phyloP scores from a whole-genome alignment of 306 rosid genomes.

The Cajanus cajan region DNA sequence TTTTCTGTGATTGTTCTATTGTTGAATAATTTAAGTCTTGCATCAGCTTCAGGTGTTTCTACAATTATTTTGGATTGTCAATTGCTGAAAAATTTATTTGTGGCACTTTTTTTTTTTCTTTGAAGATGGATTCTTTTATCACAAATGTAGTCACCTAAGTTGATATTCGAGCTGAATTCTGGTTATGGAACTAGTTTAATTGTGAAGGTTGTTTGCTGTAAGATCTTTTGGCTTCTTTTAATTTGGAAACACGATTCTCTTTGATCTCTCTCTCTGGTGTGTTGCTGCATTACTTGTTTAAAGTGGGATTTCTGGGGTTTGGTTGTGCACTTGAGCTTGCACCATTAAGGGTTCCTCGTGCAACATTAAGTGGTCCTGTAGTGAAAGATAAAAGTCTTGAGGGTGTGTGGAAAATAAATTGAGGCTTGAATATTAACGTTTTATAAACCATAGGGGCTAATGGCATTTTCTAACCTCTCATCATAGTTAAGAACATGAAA shows the following conservation, averaged over 20 bases:
- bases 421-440: not conserved
- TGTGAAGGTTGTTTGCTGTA: not conserved
- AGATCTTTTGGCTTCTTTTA: not conserved
- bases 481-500: not conserved
- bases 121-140: not conserved
- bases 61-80: not conserved
- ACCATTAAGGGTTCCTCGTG: not conserved
- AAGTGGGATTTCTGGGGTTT: not conserved
- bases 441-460: not conserved
- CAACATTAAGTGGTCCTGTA: not conserved
- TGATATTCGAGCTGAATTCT: not conserved
- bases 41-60: not conserved
- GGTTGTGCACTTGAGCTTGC: not conserved
- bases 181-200: not conserved
- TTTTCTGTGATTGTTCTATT: constrained; percentile 8
- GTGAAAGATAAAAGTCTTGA: not conserved
- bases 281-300: not conserved
- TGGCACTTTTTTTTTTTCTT: not conserved
- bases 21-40: not conserved
- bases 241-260: not conserved
- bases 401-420: not conserved
- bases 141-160: not conserved
- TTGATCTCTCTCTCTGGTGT: not conserved
- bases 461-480: not conserved
- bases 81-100: not conserved